Evolutionary conservation across 1,139 yeast species (phyloP).

Genomic region (Blastobotrys aristatus): DNA sequence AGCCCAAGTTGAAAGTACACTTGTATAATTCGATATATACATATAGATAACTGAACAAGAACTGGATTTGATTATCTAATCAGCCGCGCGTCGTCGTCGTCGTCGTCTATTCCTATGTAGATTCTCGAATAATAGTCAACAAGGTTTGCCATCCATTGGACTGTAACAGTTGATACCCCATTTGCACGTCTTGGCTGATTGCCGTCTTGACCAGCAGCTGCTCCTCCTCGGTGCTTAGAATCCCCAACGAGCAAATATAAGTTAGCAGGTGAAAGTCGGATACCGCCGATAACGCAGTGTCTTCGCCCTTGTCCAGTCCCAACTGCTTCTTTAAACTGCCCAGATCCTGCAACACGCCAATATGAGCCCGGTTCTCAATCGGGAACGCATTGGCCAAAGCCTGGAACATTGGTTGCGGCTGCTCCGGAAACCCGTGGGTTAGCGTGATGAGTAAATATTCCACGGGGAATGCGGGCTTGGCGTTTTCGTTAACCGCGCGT

Average conservation of each 20-base stretch:
- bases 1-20: no score
- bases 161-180: conserved; percentile 53
- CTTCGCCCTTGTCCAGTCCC: conserved; percentile 31
- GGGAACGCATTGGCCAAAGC: conserved; percentile 52
- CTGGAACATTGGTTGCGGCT: conserved; percentile 44
- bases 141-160: conserved; percentile 75
- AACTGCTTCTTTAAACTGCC: conserved; percentile 46
- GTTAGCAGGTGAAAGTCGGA: conserved; percentile 71
- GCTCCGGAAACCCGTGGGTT: conserved; percentile 86
- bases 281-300: conserved; percentile 39
- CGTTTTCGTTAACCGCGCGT: conserved; percentile 77
- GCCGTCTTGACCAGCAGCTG: conserved; percentile 43
- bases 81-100: not conserved
- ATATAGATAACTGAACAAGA: no score
- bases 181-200: conserved; percentile 28
- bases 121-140: conserved; percentile 44
- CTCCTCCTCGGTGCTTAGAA: conserved; percentile 50
- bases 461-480: conserved; percentile 94
- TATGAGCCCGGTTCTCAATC: conserved; percentile 69
- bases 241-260: conserved; percentile 50
- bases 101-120: conserved; percentile 8
- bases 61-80: no score
- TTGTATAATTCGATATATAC: no score
- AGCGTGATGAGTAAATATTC: conserved; percentile 84
- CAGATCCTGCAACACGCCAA: conserved; percentile 72